These are phyloP conservation scores for Schizochytrium sp. DNA, from an alignment of 108 stramenopile species.

Conservation along the genomic window DNA sequence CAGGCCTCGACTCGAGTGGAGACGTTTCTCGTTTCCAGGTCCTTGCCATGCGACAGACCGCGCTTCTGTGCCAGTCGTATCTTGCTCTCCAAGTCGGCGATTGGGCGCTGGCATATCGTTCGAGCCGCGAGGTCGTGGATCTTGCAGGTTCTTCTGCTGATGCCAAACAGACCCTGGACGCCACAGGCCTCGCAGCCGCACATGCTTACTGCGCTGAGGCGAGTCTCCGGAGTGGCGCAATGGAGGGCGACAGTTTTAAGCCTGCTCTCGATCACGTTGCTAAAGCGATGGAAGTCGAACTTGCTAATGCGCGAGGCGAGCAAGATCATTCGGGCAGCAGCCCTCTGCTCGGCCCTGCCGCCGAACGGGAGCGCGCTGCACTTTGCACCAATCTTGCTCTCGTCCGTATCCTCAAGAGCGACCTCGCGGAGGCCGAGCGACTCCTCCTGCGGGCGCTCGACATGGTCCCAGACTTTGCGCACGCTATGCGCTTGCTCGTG, in stretches of 20 bases:
- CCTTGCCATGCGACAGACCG: neutral
- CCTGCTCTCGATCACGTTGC: neutral
- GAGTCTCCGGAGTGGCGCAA: neutral
- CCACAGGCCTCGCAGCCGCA: neutral
- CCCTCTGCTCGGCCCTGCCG: too few species aligned
- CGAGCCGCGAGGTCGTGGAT: neutral
- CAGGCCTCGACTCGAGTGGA: neutral
- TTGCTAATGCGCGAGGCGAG: neutral
- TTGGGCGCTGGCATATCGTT: neutral
- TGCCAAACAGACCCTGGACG: neutral
- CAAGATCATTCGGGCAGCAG: too few species aligned
- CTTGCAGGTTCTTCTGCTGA: neutral
- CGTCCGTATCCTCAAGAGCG: neutral
- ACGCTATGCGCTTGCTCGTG: neutral
- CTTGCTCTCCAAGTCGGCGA: neutral
- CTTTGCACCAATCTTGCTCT: neutral
- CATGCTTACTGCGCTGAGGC: neutral
- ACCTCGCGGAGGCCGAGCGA: neutral
- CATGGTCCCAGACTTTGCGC: neutral
- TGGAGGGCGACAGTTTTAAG: neutral
- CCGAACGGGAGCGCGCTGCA: neutral
- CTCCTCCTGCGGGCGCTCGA: neutral
- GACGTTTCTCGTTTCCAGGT: neutral
- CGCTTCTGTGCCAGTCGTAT: neutral
- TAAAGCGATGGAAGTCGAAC: neutral